Percentiles rank a stretch among this genome's conserved stretches.
Conservation (phyloP, 73 alveolate genomes). For the Diophrys appendiculata region DNA sequence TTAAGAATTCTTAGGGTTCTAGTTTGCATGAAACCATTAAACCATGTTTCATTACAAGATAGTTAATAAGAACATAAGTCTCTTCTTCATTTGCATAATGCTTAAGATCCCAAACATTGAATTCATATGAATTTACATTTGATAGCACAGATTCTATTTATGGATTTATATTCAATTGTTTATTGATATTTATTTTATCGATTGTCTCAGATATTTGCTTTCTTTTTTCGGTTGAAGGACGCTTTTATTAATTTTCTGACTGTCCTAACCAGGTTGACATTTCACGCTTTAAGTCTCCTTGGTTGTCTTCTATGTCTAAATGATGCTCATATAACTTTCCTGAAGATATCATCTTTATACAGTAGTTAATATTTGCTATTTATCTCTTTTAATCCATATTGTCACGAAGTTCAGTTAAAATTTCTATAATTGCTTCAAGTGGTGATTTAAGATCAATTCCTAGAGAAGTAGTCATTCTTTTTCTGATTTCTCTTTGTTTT, state of each 20-base stretch:
- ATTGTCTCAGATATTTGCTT: not conserved
- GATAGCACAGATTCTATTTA: not conserved
- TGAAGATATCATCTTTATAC: slow-evolving; percentile 29
- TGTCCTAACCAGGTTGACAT: not conserved
- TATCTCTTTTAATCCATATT: not conserved
- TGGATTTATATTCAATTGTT: not conserved
- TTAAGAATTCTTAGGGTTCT: not conserved
- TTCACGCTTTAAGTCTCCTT: slow-evolving; percentile 1
- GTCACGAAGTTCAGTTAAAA: slow-evolving; percentile 26
- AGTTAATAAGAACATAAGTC: not conserved
- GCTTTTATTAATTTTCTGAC: not conserved
- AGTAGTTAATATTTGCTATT: slow-evolving; percentile 28
- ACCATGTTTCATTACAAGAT: slow-evolving; percentile 12
- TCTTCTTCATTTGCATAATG: slow-evolving; percentile 12
- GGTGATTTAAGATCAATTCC: slow-evolving; percentile 31
- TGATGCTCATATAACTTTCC: slow-evolving; percentile 26
- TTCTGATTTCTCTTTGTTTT: not conserved
- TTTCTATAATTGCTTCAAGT: slow-evolving; percentile 36
- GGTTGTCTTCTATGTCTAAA: not conserved
- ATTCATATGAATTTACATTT: slow-evolving; percentile 10
- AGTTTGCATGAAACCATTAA: not conserved
- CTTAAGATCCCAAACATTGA: slow-evolving; percentile 22
- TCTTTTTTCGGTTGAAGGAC: not conserved
- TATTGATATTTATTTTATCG: not conserved
- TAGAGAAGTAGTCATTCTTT: not conserved